Conservation (phyloP, 1,284 basidiomycete species). For the Apiotrichum gamsii region DNA sequence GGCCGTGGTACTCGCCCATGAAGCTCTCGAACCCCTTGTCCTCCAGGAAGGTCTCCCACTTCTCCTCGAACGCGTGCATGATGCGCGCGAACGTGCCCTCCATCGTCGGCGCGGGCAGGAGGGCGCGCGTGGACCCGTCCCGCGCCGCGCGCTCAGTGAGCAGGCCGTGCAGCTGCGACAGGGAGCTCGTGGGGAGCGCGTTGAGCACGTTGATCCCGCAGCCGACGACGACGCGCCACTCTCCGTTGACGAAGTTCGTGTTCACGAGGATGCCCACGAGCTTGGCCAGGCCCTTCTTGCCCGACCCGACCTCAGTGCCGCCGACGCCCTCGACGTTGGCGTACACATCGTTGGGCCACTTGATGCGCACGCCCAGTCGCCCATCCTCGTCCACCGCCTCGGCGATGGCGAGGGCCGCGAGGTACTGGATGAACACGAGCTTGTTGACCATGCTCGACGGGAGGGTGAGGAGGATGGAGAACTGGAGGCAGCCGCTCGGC, state of each 20-base stretch:
- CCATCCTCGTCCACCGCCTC: constrained; percentile 60
- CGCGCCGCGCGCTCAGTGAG: constrained; percentile 20
- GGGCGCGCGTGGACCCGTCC: constrained; percentile 21
- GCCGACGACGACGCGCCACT: constrained; percentile 73
- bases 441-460: constrained; percentile 55
- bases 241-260: constrained; percentile 67
- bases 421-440: constrained; percentile 92
- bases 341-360: constrained; percentile 99
- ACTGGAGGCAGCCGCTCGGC: constrained; percentile 78
- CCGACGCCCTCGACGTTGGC: constrained; percentile 52
- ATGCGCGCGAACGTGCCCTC: constrained; percentile 72
- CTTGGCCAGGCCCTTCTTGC: constrained; percentile 56
- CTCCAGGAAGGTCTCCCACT: constrained; percentile 68
- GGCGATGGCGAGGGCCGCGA: constrained; percentile 82
- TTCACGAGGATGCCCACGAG: constrained; percentile 88
- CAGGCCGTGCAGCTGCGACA: constrained; percentile 59
- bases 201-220: constrained; percentile 88
- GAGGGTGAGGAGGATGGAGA: constrained; percentile 71
- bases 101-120: constrained; percentile 54
- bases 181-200: constrained; percentile 71
- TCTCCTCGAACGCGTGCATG: constrained; percentile 67
- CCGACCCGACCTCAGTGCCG: constrained; percentile 30
- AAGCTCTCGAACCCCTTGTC: constrained; percentile 68
- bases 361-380: constrained; percentile 62
- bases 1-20: constrained; percentile 65